Percentiles rank a stretch among this genome's conserved stretches.
Conservation (phyloP, 2,329 filamentous ascomycete genomes). For the Chaetomium sp. region DNA sequence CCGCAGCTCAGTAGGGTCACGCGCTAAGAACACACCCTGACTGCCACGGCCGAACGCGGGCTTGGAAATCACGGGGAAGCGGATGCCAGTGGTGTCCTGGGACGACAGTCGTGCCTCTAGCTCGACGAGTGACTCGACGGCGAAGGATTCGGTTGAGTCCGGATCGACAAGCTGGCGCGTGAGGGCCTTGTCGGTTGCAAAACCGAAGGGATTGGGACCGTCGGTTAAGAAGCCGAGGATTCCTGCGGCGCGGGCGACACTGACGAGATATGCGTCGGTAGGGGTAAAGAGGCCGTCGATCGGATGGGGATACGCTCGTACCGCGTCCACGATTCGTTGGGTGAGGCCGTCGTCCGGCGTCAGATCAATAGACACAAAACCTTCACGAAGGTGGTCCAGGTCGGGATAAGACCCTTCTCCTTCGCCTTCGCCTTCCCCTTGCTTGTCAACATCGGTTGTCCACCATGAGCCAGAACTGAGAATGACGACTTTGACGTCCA, state of each 20-base stretch:
- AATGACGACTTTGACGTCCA: background rate
- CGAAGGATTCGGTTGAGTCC: slow-evolving; percentile 12
- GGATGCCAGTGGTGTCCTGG: background rate
- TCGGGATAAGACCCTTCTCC: too few species aligned
- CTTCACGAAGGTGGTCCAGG: slow-evolving; percentile 24
- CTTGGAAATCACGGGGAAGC: slow-evolving; percentile 33
- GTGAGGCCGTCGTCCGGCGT: slow-evolving; percentile 24
- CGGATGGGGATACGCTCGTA: slow-evolving; percentile 20
- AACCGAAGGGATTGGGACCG: slow-evolving; percentile 24
- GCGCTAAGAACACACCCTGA: slow-evolving; percentile 30
- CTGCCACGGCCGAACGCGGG: slow-evolving; percentile 30
- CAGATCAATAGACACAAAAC: slow-evolving; percentile 29
- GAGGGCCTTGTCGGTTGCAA: slow-evolving; percentile 27
- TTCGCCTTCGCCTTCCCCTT: too few species aligned
- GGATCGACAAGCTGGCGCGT: slow-evolving; percentile 22
- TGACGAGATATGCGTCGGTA: slow-evolving; percentile 27
- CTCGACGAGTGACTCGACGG: slow-evolving; percentile 14
- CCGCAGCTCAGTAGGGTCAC: slow-evolving; percentile 24
- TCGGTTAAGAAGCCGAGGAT: slow-evolving; percentile 30
- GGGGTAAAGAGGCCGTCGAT: slow-evolving; percentile 34
- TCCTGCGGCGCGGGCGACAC: slow-evolving; percentile 28
- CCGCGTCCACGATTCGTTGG: slow-evolving; percentile 27
- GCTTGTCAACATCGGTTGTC: background rate
- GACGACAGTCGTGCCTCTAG: slow-evolving; percentile 15
- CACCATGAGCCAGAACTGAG: background rate